Evolutionary conservation across 441 rosid genomes (phyloP).

Genomic region (Bruguiera hainesii): DNA sequence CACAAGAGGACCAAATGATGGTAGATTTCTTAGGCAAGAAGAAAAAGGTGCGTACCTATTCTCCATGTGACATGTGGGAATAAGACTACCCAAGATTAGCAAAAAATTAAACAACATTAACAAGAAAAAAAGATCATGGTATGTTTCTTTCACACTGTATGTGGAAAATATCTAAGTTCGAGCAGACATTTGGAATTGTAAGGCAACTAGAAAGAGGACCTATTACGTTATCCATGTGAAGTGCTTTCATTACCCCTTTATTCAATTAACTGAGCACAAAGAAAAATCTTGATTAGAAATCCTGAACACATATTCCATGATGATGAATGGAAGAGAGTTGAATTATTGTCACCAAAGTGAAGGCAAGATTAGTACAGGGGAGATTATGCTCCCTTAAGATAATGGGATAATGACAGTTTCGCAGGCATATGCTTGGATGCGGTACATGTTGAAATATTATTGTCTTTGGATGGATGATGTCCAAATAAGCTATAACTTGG

Average conservation of each 20-base stretch:
- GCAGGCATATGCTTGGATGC: not conserved
- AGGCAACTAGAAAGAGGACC: constrained; percentile 19
- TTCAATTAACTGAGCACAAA: not conserved
- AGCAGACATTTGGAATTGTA: constrained; percentile 27
- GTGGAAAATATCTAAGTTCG: constrained; percentile 10
- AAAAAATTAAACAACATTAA: constrained; percentile 19
- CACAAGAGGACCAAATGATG: constrained; percentile 18
- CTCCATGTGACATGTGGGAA: constrained; percentile 37
- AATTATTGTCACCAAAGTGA: constrained; percentile 15
- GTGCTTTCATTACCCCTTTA: constrained; percentile 14
- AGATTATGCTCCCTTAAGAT: constrained; percentile 9
- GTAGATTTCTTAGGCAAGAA: constrained; percentile 17
- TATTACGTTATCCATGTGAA: constrained; percentile 28
- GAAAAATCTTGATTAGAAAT: not conserved
- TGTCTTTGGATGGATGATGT: not conserved
- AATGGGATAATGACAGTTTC: constrained; percentile 24
- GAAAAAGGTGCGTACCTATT: constrained; percentile 23
- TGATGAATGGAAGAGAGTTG: constrained; percentile 22
- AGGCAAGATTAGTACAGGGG: constrained; percentile 13
- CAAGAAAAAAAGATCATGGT: constrained; percentile 17
- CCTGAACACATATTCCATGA: constrained; percentile 24
- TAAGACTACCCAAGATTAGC: constrained; percentile 17
- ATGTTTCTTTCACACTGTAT: not conserved
- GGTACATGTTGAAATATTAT: not conserved
- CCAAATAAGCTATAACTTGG: not conserved